phyloP scores from a whole-genome alignment of 495 filamentous ascomycete species.

The Xylaria venustula region DNA sequence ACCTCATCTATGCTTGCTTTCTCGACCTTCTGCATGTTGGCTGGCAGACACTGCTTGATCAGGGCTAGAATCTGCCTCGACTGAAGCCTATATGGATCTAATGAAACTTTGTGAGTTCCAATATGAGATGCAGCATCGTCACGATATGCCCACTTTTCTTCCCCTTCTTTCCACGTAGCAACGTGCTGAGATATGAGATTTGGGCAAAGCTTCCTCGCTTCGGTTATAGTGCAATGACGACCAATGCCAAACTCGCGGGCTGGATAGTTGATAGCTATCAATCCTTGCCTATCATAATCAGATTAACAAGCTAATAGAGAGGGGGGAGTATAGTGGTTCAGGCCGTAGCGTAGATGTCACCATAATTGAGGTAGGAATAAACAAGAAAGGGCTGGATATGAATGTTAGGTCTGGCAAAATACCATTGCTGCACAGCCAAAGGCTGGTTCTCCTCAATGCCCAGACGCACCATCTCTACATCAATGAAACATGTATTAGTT shows the following conservation, averaged over 20 bases:
- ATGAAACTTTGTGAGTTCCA: conserved; percentile 83
- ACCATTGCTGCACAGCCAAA: conserved; percentile 89
- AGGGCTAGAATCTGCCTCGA: conserved; percentile 76
- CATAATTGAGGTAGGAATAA: not conserved
- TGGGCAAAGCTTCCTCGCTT: conserved; percentile 88
- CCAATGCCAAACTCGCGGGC: conserved; percentile 77
- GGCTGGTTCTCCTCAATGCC: conserved; percentile 70
- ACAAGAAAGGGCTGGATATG: not conserved
- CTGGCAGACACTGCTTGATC: conserved; percentile 72
- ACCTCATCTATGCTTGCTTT: conserved; percentile 92
- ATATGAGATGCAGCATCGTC: conserved; percentile 75
- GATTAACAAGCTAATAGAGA: conserved; percentile 16
- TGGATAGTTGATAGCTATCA: conserved; percentile 96
- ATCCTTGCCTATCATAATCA: conserved; percentile 52
- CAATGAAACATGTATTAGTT: not conserved
- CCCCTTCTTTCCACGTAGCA: conserved; percentile 90
- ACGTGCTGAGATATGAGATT: conserved; percentile 86
- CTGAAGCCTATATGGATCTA: conserved; percentile 89
- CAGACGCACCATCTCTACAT: conserved; percentile 57
- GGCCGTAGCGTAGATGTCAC: not conserved
- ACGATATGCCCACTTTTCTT: conserved; percentile 86
- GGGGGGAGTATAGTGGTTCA: not conserved
- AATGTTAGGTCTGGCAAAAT: conserved; percentile 18
- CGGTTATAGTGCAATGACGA: conserved; percentile 68
- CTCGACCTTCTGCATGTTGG: conserved; percentile 69